These are phyloP conservation scores for Gaertneriomyces semiglobifer DNA, from an alignment of 192 early-diverging fungal species.

Conservation along the genomic window DNA sequence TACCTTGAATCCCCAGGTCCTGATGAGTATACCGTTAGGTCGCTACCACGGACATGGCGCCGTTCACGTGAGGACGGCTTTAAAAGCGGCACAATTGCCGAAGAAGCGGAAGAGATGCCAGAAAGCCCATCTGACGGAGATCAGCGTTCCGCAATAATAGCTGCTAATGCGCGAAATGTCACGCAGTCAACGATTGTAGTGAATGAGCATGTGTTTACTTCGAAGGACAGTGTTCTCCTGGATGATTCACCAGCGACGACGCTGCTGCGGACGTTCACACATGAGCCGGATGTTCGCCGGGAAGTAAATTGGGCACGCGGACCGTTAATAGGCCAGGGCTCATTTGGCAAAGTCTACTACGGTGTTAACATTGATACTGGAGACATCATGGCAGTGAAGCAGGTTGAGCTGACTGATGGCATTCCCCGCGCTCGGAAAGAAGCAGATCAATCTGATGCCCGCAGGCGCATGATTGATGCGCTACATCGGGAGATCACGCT, in stretches of 20 bases:
- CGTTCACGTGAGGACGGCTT: too few relatives aligned
- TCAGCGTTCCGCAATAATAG: too few relatives aligned
- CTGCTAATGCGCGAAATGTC: neutral
- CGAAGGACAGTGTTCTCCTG: neutral
- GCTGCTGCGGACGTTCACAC: slow-evolving; percentile 23
- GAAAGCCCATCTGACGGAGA: too few relatives aligned
- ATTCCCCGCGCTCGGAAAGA: slow-evolving; percentile 1
- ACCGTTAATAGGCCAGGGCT: slow-evolving; percentile 86
- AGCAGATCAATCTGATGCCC: neutral
- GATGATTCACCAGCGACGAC: neutral
- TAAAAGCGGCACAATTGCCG: too few relatives aligned
- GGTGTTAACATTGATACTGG: slow-evolving; percentile 85
- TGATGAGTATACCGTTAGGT: too few relatives aligned
- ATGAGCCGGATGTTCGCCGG: slow-evolving; percentile 28
- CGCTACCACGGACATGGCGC: too few relatives aligned
- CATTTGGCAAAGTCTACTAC: slow-evolving; percentile 91
- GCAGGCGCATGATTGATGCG: slow-evolving; percentile 71
- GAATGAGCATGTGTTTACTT: neutral
- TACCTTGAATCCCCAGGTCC: too few relatives aligned
- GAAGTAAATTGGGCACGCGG: slow-evolving; percentile 80
- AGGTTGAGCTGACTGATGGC: slow-evolving; percentile 35
- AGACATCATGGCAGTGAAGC: slow-evolving; percentile 70
- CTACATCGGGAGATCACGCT: slow-evolving; percentile 86
- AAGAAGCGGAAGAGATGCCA: too few relatives aligned
- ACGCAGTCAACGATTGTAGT: neutral